Base-by-base conservation (phyloP, 2,329 filamentous ascomycete species). In the Harringtonia lauricola region DNA sequence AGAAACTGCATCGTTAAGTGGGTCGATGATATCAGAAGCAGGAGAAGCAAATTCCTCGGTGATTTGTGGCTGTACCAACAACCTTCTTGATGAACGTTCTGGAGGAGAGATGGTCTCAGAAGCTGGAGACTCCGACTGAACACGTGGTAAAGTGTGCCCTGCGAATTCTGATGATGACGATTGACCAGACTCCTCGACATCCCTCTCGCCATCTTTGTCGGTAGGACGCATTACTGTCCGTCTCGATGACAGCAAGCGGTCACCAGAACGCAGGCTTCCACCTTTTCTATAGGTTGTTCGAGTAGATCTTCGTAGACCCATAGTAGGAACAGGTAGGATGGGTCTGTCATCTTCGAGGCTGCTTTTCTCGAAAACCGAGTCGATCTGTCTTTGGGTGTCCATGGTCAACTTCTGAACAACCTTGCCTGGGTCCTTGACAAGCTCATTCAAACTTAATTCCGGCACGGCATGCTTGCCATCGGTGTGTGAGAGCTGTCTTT, bases 251-350 rank as follows among this genome's bases (percentile, higher is more conserved):
- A 83, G 79, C 4, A 79, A 69, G 43, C 84, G 76, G 47, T 92
- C 84, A 21, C 85, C 83, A 51, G 81, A 86, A 41, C 84, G 81
- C 49, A 95, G 62, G 64, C 89, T 95, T 29, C 89, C 89, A 46
- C 86, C 72, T 54, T 79, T 86, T 54, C 89, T 73, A 60, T 96
- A 96, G 22, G 86, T 90, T 6, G 92, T 98, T 43, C 86, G 77
- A 18, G 88, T 98, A 13, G 92, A 95, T 49, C 92, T 78, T 53
- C 92, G 83, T 39, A 98, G 66, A 28, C 86, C 86, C 60, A 83
- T 79, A 1, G 80, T 79, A 18, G 83, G 79, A 45, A 83, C 76
- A 1, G 88, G 85, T 35, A 96, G 66, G 50, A 96, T 95, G 8
- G 89, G 88, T 66, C 84, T 81, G 57, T 96, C 90, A 34, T 86